phyloP scores from a whole-genome alignment of 768 basidiomycete genomes.

The Bullera alba region DNA sequence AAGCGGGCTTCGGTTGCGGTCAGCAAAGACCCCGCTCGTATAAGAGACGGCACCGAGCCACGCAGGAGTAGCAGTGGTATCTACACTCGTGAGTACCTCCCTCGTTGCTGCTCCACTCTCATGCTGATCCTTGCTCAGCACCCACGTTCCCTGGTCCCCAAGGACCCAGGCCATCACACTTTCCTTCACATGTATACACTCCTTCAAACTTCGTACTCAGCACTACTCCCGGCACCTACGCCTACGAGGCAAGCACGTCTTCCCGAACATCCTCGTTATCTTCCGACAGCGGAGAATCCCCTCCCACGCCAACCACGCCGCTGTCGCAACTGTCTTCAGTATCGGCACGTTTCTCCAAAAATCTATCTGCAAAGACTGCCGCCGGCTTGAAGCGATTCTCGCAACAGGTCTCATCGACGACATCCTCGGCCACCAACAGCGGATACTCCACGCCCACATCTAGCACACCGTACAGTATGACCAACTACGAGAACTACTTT shows the following conservation, averaged over 20 bases:
- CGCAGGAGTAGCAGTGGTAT: neutral
- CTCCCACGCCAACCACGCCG: neutral
- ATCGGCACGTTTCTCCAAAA: neutral
- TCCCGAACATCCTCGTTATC: neutral
- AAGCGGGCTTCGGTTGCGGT: neutral
- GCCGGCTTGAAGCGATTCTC: neutral
- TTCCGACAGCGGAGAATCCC: neutral
- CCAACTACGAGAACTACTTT: neutral
- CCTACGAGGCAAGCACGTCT: neutral
- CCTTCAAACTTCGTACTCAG: neutral
- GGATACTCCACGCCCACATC: conserved; percentile 2
- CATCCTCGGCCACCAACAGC: conserved; percentile 1
- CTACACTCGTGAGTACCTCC: neutral
- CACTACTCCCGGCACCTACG: neutral
- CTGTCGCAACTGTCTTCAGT: too few relatives aligned
- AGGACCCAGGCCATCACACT: neutral
- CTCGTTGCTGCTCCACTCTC: neutral
- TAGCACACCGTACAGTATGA: neutral
- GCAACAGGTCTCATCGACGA: neutral
- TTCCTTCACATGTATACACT: neutral
- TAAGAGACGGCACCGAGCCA: neutral
- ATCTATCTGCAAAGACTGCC: neutral
- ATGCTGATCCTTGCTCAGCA: neutral
- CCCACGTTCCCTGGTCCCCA: neutral
- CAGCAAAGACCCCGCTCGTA: neutral